Percentiles rank a stretch among this genome's conserved stretches.
These are phyloP conservation scores for Eucalyptus pauciflora DNA, from an alignment of 345 rosid genomes.

Conservation along the genomic window DNA sequence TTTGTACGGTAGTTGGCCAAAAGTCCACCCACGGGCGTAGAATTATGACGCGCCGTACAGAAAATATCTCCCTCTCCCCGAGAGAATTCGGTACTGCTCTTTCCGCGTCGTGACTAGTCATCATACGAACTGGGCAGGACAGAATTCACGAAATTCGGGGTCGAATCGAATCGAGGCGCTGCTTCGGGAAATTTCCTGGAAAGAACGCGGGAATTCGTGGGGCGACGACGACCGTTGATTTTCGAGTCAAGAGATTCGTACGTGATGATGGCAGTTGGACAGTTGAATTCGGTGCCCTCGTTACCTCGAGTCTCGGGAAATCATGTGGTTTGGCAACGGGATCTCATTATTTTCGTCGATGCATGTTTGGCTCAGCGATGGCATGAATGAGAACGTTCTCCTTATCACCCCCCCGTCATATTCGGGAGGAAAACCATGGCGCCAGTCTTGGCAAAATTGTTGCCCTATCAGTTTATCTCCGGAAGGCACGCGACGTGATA, in stretches of 20 bases:
- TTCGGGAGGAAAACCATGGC: not conserved
- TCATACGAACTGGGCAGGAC: not conserved
- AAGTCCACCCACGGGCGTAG: not conserved
- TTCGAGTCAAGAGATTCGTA: not conserved
- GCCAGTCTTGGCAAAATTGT: not conserved
- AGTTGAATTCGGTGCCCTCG: not conserved
- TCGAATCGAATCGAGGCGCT: not conserved
- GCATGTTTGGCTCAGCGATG: not conserved
- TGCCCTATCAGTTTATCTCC: not conserved
- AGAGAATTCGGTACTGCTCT: not conserved
- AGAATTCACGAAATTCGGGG: not conserved
- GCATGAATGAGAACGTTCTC: not conserved
- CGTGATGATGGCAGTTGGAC: not conserved
- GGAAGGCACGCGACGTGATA: not conserved
- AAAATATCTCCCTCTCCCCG: not conserved
- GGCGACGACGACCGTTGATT: not conserved
- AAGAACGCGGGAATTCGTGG: not conserved
- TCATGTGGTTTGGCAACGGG: not conserved
- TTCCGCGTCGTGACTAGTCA: not conserved
- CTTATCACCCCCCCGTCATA: not conserved
- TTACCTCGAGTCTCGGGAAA: not conserved
- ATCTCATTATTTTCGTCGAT: not conserved
- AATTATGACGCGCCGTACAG: not conserved
- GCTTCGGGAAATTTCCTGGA: not conserved
- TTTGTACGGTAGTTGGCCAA: not conserved